A percentile compares a stretch with the other conserved stretches of the same genome.
phyloP scores from a whole-genome alignment of 495 filamentous ascomycete species.

The Tuber magnatum region DNA sequence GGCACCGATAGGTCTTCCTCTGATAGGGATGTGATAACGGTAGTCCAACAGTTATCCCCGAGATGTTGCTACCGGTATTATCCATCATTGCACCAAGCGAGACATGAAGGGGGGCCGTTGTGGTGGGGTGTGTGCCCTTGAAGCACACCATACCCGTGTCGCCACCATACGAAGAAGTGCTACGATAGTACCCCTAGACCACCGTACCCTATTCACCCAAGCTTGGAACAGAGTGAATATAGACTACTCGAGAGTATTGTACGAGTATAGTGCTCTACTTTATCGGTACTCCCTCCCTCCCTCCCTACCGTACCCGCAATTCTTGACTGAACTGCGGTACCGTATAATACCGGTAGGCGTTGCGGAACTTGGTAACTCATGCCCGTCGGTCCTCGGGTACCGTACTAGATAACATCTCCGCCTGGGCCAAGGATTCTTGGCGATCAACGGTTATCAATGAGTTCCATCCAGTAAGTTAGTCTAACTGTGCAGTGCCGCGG shows the following conservation, averaged over 20 bases:
- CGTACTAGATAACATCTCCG: background rate
- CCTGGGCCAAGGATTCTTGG: background rate
- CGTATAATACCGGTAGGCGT: no score
- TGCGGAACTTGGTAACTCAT: background rate
- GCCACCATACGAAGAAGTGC: background rate
- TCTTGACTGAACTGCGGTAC: background rate
- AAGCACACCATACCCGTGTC: background rate
- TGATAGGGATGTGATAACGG: background rate
- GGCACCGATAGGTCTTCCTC: background rate
- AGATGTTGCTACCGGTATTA: background rate
- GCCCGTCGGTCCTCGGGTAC: background rate
- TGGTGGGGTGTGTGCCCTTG: background rate
- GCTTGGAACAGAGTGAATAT: background rate
- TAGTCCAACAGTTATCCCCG: background rate
- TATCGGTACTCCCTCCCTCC: no score
- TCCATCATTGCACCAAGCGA: background rate
- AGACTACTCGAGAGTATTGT: no score
- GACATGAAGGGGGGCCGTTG: background rate
- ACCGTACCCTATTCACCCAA: background rate
- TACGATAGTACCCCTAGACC: background rate
- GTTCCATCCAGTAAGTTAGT: no score
- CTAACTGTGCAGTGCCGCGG: no score
- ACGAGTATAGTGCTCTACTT: no score
- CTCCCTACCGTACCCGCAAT: background rate
- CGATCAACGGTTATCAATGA: background rate